phyloP scores from a whole-genome alignment of 495 filamentous ascomycete species.

The Lasiosphaeria miniovina region DNA sequence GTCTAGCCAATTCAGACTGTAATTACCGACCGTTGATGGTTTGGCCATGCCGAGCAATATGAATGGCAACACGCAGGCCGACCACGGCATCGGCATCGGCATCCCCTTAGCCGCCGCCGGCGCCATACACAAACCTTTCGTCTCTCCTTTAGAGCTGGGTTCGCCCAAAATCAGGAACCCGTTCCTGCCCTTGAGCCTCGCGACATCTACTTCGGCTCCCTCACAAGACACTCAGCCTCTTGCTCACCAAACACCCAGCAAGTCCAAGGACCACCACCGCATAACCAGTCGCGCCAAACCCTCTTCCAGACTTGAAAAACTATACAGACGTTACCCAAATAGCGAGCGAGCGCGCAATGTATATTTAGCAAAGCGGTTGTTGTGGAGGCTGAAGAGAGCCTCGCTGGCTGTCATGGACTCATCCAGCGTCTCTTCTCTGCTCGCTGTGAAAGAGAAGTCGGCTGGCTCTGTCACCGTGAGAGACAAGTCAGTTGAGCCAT shows the following conservation, averaged over 20 bases:
- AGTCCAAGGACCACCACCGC: slow-evolving; percentile 1
- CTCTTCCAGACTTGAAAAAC: slow-evolving; percentile 3
- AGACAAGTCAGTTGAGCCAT: background rate
- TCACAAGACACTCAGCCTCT: background rate
- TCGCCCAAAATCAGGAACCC: too few relatives aligned
- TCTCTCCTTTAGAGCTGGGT: too few relatives aligned
- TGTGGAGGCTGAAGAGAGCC: slow-evolving; percentile 2
- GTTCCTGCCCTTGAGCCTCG: too few relatives aligned
- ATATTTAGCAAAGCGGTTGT: background rate
- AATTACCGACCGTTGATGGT: too few relatives aligned
- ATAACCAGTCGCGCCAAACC: slow-evolving; percentile 4
- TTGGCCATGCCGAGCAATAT: too few relatives aligned
- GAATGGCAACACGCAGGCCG: too few relatives aligned
- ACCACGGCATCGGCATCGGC: too few relatives aligned
- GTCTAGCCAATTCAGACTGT: too few relatives aligned
- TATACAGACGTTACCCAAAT: slow-evolving; percentile 1
- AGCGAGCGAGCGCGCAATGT: background rate
- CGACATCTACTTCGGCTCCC: too few relatives aligned
- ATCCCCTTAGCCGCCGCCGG: too few relatives aligned
- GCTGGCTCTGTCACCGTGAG: background rate
- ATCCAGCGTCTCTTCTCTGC: background rate
- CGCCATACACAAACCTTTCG: too few relatives aligned
- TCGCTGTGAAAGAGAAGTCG: background rate
- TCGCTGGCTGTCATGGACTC: background rate
- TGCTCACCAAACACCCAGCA: background rate